Base-by-base conservation (phyloP, 2,329 filamentous ascomycete genomes). In the Phyllosticta citrichinensis region DNA sequence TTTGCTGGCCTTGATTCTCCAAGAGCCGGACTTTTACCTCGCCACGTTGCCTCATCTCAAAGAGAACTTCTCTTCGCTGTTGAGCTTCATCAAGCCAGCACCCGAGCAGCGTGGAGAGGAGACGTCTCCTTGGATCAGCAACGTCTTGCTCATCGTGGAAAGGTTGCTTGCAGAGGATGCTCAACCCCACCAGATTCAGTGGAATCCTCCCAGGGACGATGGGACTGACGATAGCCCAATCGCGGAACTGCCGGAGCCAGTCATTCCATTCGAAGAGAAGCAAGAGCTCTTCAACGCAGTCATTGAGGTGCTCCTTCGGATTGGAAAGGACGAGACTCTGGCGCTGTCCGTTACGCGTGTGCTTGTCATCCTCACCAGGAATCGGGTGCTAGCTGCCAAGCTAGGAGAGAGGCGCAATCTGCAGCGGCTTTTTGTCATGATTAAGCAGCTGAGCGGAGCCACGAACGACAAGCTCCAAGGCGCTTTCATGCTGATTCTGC, bases 381-480 rank as follows among this genome's bases (percentile, higher is more conserved):
- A 85, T 63, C 87, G 91, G 57, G 79, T 83, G 14, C 80, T 95
- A 63, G 92, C 94, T 2, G 82, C 85, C 65, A 79, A 82, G 53
- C 81, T 97, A 55, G 89, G 90, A 5, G 88, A 96, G 71, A 96
- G 91, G 77, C 88, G 87, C 70, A 95, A 96, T 67, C 80, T 99
- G 56, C 89, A 94, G 69, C 84, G 91, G 27, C 79, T 99, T 22
- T 97, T 99, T 74, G 83, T 97, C 57, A 96, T 97, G 89, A 86
- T 93, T 62, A 96, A 95, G 73, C 93, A 97, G 72, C 83, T 97
- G 62, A 87, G 90, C 20, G 89, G 88, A 25, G 82, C 86, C 30
- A 88, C 89, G 6, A 89, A 91, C 30, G 83, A 88, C 60, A 87
- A 87, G 60, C 81, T 99, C 10, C 83, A 87, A 64, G 81, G 82